phyloP scores from a whole-genome alignment of 345 rosid genomes.

The Populus tremula region DNA sequence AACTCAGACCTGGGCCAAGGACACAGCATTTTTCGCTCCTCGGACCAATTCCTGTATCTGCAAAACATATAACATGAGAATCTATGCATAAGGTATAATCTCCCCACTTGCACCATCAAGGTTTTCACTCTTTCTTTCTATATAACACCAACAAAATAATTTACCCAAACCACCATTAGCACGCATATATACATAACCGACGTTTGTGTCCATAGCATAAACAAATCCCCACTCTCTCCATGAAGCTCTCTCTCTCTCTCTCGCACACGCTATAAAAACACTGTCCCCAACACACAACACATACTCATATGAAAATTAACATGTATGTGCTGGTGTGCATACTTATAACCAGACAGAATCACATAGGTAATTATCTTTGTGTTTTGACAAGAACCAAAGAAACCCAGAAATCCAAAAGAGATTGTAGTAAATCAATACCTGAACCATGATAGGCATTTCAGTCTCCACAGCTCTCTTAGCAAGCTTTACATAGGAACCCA shows the following conservation, averaged over 20 bases:
- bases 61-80: constrained; percentile 22
- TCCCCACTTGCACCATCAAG: constrained; percentile 6
- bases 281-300: neutral
- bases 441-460: constrained; percentile 78
- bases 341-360: neutral
- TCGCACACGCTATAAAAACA: neutral
- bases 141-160: constrained; percentile 1
- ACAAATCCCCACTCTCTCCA: neutral
- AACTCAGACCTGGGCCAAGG: constrained; percentile 82
- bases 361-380: neutral
- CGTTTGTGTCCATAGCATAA: neutral
- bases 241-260: neutral
- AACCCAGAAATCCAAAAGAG: constrained; percentile 13
- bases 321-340: neutral
- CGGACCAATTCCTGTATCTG: constrained; percentile 79
- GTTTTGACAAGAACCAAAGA: neutral
- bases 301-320: neutral
- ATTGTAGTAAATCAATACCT: constrained; percentile 43
- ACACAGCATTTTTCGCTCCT: constrained; percentile 60
- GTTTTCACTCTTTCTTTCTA: neutral
- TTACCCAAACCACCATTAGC: neutral
- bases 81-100: neutral
- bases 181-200: neutral
- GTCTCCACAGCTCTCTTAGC: constrained; percentile 82
- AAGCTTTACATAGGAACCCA: constrained; percentile 79